Conservation (phyloP, 78 protist genomes). For the Chrysochromulina tobinii region DNA sequence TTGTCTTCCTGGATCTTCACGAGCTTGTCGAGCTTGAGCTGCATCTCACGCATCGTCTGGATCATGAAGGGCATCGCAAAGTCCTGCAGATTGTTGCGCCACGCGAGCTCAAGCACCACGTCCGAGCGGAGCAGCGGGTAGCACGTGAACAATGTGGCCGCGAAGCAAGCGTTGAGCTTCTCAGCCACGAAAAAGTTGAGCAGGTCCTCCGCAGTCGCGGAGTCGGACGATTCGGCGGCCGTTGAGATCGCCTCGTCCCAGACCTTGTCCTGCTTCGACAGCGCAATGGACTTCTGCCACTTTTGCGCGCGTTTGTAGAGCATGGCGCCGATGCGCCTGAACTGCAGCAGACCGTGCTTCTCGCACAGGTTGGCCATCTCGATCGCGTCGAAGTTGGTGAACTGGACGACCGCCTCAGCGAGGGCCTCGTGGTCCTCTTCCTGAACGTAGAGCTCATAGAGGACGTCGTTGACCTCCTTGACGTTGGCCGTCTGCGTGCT, state of each 20-base stretch:
- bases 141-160: conserved; percentile 95
- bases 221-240: conserved; percentile 87
- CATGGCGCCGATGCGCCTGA: conserved; percentile 92
- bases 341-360: conserved; percentile 89
- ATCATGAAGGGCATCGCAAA: conserved; percentile 98
- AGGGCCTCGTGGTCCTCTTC: conserved; percentile 96
- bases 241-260: conserved; percentile 95
- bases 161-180: conserved; percentile 81
- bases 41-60: conserved; percentile 75
- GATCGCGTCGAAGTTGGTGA: conserved; percentile 83
- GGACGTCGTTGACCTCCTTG: conserved; percentile 91
- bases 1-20: neutral
- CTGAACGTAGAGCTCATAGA: conserved; percentile 90
- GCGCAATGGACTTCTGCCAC: conserved; percentile 84
- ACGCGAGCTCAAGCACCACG: conserved; percentile 96
- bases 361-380: conserved; percentile 89
- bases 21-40: conserved; percentile 3
- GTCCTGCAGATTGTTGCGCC: conserved; percentile 94
- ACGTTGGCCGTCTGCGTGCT: conserved; percentile 45
- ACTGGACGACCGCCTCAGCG: conserved; percentile 77
- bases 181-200: conserved; percentile 89
- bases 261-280: conserved; percentile 92
- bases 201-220: conserved; percentile 86
- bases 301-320: conserved; percentile 79
- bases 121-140: conserved; percentile 79